Evolutionary conservation across 495 filamentous ascomycete genomes (phyloP).

Genomic region (Viridothelium virens): DNA sequence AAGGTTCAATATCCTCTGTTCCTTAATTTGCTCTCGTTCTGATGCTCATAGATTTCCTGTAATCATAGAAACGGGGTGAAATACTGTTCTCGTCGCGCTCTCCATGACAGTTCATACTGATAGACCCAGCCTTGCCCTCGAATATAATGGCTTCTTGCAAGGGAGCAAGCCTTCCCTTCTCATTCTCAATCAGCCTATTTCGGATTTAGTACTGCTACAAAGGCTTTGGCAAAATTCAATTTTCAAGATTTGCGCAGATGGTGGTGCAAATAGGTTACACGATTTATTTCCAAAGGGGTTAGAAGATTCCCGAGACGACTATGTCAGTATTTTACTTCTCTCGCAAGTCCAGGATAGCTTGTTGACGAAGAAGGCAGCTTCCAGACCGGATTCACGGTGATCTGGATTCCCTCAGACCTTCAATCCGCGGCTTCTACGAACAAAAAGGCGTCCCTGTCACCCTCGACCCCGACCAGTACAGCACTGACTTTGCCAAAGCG

Average conservation of each 20-base stretch:
- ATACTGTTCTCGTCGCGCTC: background rate
- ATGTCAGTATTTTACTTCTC: constrained; percentile 33
- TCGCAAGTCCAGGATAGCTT: background rate
- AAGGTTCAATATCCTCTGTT: background rate
- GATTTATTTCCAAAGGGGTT: constrained; percentile 38
- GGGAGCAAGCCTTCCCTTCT: constrained; percentile 22
- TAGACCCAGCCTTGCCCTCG: background rate
- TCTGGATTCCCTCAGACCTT: constrained; percentile 66
- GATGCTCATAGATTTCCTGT: background rate
- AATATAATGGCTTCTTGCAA: background rate
- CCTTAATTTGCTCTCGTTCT: background rate
- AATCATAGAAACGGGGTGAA: background rate
- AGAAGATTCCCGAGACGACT: constrained; percentile 31
- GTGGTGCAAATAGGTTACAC: constrained; percentile 76
- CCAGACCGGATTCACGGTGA: constrained; percentile 76
- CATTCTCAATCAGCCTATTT: constrained; percentile 37
- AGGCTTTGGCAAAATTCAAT: constrained; percentile 29
- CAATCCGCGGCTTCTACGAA: constrained; percentile 54
- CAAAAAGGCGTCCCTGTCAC: constrained; percentile 48
- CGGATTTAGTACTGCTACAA: constrained; percentile 24
- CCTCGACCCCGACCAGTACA: constrained; percentile 66
- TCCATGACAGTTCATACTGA: background rate
- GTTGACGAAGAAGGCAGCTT: constrained; percentile 28
- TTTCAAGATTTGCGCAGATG: constrained; percentile 67
- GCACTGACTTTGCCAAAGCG: constrained; percentile 74